Base-by-base conservation (phyloP, 257 asterid genomes). In the Fraxinus pennsylvanica region DNA sequence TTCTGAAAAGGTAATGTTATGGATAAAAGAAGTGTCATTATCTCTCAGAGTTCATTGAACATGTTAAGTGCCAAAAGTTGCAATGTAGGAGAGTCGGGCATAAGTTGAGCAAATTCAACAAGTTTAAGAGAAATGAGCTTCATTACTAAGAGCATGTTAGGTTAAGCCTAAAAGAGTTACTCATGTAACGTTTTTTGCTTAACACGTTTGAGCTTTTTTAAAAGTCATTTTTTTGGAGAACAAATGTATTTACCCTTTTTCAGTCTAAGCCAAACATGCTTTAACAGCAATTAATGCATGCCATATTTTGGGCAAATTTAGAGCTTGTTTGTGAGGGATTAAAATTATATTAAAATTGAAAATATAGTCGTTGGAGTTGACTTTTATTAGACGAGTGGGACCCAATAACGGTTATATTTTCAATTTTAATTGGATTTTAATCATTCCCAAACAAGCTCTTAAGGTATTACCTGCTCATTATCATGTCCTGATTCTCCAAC, bases 401-500 rank as follows among this genome's bases (percentile, higher is more conserved):
- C 27, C 27, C 27, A 25, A 25, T 25, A 25, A 25, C 27, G 27
- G 27, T 0, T 25, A 25, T 25, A 25, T 25, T 25, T 25, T 25
- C 27, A 25, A 25, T 25, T 25, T 25, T 25, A 25, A 25, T 25
- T 25, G 27, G 27, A 25, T 25, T 25, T 25, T 25, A 25, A 25
- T 25, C 27, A 25, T 25, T 25, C 27, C 27, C 27, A 25, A 25
- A 25, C 27, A 25, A 25, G 27, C 27, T 25, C 27, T 25, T 76
- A 17, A 82, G 61, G 38, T 29, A 36, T 76, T 85, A 89, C 96
- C 90, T 89, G 17, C n/a, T 91, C 89, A 78, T 91, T 82, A 32
- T 89, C 89, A 74, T 89, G 87, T 47, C 96, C 96, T 14, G 96
- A 91, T 84, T 91, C 96, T n/a, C 89, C 92, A 71, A 91, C 94